These are phyloP conservation scores for Tagetes erecta DNA, from an alignment of 129 eudicot species.

Conservation along the genomic window DNA sequence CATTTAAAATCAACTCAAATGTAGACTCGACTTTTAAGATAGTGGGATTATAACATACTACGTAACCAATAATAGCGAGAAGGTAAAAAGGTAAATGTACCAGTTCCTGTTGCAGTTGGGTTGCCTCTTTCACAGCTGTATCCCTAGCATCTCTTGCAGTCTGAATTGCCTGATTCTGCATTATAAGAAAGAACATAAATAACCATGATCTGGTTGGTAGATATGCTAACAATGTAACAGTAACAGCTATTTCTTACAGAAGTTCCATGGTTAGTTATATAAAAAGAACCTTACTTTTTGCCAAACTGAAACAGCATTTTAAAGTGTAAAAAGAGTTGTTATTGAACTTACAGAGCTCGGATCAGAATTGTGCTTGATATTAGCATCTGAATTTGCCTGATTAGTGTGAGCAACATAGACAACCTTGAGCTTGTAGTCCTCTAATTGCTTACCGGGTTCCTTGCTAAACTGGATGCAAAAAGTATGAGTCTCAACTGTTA, in stretches of 20 bases:
- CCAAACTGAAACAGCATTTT: neutral
- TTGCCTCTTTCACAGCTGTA: slow-evolving; percentile 65
- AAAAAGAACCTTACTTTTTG: neutral
- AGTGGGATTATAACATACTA: neutral
- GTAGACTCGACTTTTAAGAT: no score
- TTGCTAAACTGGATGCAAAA: slow-evolving; percentile 57
- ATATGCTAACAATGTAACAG: neutral
- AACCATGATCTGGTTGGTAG: neutral
- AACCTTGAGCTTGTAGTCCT: slow-evolving; percentile 80
- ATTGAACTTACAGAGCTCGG: slow-evolving; percentile 48
- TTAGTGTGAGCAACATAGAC: slow-evolving; percentile 44
- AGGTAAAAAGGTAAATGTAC: slow-evolving; percentile 36
- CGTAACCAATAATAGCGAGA: neutral
- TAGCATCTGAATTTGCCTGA: slow-evolving; percentile 43
- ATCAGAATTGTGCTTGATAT: slow-evolving; percentile 36
- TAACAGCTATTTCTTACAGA: neutral
- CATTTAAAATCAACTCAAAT: neutral
- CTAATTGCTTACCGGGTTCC: slow-evolving; percentile 65
- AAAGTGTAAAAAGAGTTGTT: neutral
- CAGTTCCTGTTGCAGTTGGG: slow-evolving; percentile 70
- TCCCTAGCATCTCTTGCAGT: slow-evolving; percentile 67
- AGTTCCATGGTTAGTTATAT: neutral
- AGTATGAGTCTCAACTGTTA: slow-evolving; percentile 8
- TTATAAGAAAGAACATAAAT: neutral
- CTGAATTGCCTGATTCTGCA: slow-evolving; percentile 53